Percentiles rank a stretch among this genome's conserved stretches.
Evolutionary conservation across 1,284 basidiomycete species (phyloP).

Genomic region (Cutaneotrichosporon daszewskae): DNA sequence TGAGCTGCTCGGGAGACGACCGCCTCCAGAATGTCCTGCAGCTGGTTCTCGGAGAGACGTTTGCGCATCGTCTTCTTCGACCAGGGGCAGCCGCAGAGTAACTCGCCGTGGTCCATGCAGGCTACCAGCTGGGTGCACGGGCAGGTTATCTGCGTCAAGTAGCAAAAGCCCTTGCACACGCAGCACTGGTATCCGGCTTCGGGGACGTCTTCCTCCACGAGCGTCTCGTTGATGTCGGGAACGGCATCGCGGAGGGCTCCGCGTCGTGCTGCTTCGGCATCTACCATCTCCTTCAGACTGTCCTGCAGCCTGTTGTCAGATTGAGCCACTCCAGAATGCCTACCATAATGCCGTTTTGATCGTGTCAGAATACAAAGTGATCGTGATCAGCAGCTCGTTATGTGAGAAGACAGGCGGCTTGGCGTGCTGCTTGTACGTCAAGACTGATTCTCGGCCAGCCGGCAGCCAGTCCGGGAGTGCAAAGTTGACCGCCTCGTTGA

Average conservation of each 20-base stretch:
- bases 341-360: constrained; percentile 90
- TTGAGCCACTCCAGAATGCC: constrained; percentile 30
- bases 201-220: constrained; percentile 71
- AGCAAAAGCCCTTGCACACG: constrained; percentile 91
- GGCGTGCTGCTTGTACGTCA: constrained; percentile 78
- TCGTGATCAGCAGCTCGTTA: constrained; percentile 91
- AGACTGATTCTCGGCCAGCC: constrained; percentile 78
- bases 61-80: constrained; percentile 65
- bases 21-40: constrained; percentile 61
- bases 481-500: constrained; percentile 99
- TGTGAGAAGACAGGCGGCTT: constrained; percentile 98
- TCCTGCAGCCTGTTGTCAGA: constrained; percentile 62
- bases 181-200: constrained; percentile 95
- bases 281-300: constrained; percentile 80
- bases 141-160: constrained; percentile 86
- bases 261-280: constrained; percentile 70
- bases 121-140: constrained; percentile 67
- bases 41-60: constrained; percentile 73
- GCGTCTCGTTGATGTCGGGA: constrained; percentile 58
- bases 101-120: constrained; percentile 77
- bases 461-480: constrained; percentile 93
- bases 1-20: constrained; percentile 66
- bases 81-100: constrained; percentile 65
- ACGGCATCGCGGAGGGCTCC: constrained; percentile 51
- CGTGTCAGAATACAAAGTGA: constrained; percentile 86